Conservation (phyloP, 352 stramenopile species). For the Phytophthora citricola region DNA sequence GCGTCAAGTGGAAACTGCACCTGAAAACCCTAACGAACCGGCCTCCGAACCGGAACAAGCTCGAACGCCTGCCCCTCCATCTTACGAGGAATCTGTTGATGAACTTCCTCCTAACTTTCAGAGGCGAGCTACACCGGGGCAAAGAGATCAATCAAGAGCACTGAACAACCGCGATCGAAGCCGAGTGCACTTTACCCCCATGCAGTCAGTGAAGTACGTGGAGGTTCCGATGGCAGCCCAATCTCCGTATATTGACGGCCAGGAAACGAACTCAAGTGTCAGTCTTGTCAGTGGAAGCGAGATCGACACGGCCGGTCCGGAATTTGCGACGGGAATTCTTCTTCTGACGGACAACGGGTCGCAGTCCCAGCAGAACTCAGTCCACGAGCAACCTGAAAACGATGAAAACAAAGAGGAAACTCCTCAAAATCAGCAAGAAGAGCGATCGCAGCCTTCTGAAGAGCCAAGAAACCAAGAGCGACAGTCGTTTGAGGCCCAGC, state of each 20-base stretch:
- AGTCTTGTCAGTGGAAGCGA: slow-evolving; percentile 35
- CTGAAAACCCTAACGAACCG: not conserved
- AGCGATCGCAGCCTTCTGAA: slow-evolving; percentile 14
- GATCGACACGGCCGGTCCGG: slow-evolving; percentile 20
- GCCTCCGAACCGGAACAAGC: slow-evolving; percentile 3
- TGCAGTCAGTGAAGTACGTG: slow-evolving; percentile 22
- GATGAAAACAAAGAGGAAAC: not conserved
- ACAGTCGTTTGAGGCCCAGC: slow-evolving; percentile 5
- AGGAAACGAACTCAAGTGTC: slow-evolving; percentile 27
- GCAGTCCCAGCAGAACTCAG: slow-evolving; percentile 8
- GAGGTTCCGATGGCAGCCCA: slow-evolving; percentile 31
- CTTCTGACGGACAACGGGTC: slow-evolving; percentile 18
- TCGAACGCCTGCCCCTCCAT: slow-evolving; percentile 1
- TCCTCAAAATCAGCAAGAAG: slow-evolving; percentile 2
- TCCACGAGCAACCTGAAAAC: slow-evolving; percentile 6
- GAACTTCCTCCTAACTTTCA: slow-evolving; percentile 22
- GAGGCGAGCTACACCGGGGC: slow-evolving; percentile 4
- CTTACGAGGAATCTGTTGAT: slow-evolving; percentile 12
- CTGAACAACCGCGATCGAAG: slow-evolving; percentile 10
- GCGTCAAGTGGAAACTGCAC: not conserved
- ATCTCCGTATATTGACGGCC: slow-evolving; percentile 9
- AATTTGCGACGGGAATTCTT: slow-evolving; percentile 25
- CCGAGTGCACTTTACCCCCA: slow-evolving; percentile 25
- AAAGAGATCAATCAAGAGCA: slow-evolving; percentile 10
- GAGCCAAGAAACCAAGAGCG: slow-evolving; percentile 2